Percentiles rank a stretch among this genome's conserved stretches.
Conservation (phyloP, 75 land plant species). For the Ceratopteris richardii region DNA sequence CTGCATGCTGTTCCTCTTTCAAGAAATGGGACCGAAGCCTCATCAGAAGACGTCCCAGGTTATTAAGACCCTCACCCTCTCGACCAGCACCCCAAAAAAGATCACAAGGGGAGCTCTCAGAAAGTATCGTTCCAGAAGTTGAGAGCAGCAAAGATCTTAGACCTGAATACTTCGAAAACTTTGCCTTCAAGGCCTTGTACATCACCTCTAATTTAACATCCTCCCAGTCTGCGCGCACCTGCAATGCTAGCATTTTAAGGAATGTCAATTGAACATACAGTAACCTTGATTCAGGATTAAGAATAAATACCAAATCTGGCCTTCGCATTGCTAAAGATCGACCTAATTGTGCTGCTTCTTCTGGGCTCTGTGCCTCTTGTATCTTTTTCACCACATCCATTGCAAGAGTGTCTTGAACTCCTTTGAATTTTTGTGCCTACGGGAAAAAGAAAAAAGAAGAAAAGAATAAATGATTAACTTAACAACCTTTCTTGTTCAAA, state of each 20-base stretch:
- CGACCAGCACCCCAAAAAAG: constrained; percentile 97
- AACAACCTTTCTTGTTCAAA: too few relatives aligned
- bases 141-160: constrained; percentile 60
- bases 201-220: constrained; percentile 60
- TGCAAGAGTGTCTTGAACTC: constrained; percentile 53
- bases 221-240: constrained; percentile 88
- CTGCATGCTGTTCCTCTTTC: too few relatives aligned
- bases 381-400: constrained; percentile 40
- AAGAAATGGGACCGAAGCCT: constrained; percentile 66
- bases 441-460: too few relatives aligned
- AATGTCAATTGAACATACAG: background rate
- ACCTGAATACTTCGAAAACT: constrained; percentile 66
- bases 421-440: constrained; percentile 87
- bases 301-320: constrained; percentile 65
- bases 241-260: constrained; percentile 5
- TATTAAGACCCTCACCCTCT: constrained; percentile 83
- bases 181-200: constrained; percentile 71
- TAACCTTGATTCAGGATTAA: background rate
- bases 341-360: constrained; percentile 89
- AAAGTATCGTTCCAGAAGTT: constrained; percentile 75
- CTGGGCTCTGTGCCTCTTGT: constrained; percentile 70
- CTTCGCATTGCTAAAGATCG: constrained; percentile 55
- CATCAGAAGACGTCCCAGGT: constrained; percentile 87
- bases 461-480: too few relatives aligned
- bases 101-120: constrained; percentile 92